Evolutionary conservation across 2,329 filamentous ascomycete genomes (phyloP).

Genomic region (Trichoderma harzianum): DNA sequence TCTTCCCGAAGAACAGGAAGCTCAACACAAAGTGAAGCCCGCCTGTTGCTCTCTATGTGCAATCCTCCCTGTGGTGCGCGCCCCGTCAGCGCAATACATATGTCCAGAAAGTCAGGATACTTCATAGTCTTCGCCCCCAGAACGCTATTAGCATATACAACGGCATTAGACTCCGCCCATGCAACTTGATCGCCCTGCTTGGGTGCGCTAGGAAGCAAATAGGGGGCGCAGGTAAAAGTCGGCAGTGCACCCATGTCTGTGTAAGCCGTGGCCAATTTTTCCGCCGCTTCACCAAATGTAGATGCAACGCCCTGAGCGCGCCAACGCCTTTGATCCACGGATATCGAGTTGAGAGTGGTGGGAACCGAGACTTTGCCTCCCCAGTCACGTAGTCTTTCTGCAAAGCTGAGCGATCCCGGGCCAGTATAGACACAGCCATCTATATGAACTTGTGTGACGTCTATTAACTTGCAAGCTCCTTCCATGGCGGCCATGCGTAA

Average conservation of each 20-base stretch:
- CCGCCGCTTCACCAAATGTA: slow-evolving; percentile 29
- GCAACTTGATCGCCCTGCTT: slow-evolving; percentile 37
- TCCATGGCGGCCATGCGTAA: slow-evolving; percentile 35
- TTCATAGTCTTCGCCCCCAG: slow-evolving; percentile 43
- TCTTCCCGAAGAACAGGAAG: slow-evolving; percentile 12
- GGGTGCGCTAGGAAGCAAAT: slow-evolving; percentile 33
- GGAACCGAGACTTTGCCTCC: slow-evolving; percentile 38
- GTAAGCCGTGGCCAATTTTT: slow-evolving; percentile 36
- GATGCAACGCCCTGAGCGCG: slow-evolving; percentile 34
- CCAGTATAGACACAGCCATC: slow-evolving; percentile 44
- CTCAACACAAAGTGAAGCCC: slow-evolving; percentile 37
- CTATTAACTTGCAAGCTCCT: slow-evolving; percentile 32
- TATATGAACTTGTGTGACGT: slow-evolving; percentile 41
- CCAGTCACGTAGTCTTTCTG: slow-evolving; percentile 32
- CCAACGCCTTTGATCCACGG: slow-evolving; percentile 41
- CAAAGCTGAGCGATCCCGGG: slow-evolving; percentile 35
- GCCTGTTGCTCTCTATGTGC: slow-evolving; percentile 41
- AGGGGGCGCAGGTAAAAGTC: slow-evolving; percentile 45
- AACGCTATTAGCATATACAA: slow-evolving; percentile 45
- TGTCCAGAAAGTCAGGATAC: slow-evolving; percentile 44
- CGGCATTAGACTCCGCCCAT: slow-evolving; percentile 46
- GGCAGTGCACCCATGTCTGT: slow-evolving; percentile 38
- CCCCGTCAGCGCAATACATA: slow-evolving; percentile 42
- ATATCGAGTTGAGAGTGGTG: slow-evolving; percentile 43
- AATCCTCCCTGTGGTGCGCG: slow-evolving; percentile 47